phyloP scores from a whole-genome alignment of 345 rosid species.

The Populus simonii region DNA sequence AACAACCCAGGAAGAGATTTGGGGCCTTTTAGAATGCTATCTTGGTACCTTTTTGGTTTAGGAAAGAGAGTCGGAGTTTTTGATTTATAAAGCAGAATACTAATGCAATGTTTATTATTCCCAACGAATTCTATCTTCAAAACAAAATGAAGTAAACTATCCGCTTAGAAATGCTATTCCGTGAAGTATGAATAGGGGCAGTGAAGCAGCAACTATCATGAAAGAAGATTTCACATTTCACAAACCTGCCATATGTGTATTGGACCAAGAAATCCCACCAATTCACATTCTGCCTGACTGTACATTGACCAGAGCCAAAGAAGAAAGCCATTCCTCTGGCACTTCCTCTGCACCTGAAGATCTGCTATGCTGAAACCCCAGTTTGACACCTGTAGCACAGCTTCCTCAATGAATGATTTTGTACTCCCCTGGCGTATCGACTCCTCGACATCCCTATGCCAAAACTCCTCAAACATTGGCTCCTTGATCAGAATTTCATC shows the following conservation, averaged over 20 bases:
- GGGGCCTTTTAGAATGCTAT: neutral
- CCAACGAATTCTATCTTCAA: neutral
- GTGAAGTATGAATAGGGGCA: conserved; percentile 7
- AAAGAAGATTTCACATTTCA: conserved; percentile 2
- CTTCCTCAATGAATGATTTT: conserved; percentile 79
- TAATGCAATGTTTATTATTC: neutral
- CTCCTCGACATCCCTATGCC: conserved; percentile 92
- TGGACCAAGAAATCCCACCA: conserved; percentile 67
- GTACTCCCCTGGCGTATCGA: conserved; percentile 74
- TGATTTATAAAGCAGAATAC: neutral
- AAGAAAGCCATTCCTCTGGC: conserved; percentile 58
- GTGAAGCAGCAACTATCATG: conserved; percentile 1
- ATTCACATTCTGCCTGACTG: conserved; percentile 70
- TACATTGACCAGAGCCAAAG: conserved; percentile 78
- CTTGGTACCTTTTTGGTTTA: neutral
- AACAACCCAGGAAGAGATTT: neutral
- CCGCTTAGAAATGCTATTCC: neutral
- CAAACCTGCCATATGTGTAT: conserved; percentile 97
- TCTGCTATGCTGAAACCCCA: conserved; percentile 86
- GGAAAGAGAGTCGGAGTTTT: neutral
- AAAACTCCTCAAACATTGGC: conserved; percentile 59
- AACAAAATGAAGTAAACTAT: neutral
- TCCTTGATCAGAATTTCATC: conserved; percentile 58
- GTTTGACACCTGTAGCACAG: conserved; percentile 59
- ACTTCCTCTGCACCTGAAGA: conserved; percentile 64